A percentile compares a stretch with the other conserved stretches of the same genome.
Evolutionary conservation across 2,329 filamentous ascomycete species (phyloP).

Genomic region (Neonectria faginata): DNA sequence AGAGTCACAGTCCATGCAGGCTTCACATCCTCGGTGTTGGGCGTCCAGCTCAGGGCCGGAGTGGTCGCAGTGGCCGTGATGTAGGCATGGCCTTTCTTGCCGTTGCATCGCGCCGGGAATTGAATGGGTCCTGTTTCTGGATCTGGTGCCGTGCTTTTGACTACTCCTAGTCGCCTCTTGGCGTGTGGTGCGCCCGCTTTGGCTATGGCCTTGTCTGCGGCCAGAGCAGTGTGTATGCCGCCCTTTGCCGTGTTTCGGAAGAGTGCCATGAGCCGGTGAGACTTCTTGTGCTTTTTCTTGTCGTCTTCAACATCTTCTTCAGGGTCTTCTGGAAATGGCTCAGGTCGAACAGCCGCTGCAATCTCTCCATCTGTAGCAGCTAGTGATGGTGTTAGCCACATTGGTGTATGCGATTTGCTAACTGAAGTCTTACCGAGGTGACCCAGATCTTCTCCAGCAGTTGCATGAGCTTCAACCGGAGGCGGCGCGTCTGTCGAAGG

Average conservation of each 20-base stretch:
- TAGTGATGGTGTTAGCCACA: conserved; percentile 43
- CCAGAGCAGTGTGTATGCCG: conserved; percentile 77
- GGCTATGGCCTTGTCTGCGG: conserved; percentile 78
- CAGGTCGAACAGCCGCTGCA: conserved; percentile 66
- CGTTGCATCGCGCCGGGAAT: conserved; percentile 79
- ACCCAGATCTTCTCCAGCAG: background rate
- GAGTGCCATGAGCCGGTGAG: conserved; percentile 65
- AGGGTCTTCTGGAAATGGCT: conserved; percentile 51
- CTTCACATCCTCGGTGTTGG: conserved; percentile 65
- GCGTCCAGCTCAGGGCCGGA: conserved; percentile 74
- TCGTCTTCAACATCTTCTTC: conserved; percentile 56
- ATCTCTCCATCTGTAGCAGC: conserved; percentile 73
- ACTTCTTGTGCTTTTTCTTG: conserved; percentile 59
- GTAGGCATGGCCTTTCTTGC: conserved; percentile 78
- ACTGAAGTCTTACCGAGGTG: conserved; percentile 13
- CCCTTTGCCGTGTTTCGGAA: conserved; percentile 79
- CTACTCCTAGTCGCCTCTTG: conserved; percentile 77
- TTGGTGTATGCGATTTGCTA: background rate
- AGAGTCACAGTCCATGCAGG: conserved; percentile 78
- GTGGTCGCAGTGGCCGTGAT: conserved; percentile 75
- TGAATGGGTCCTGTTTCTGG: conserved; percentile 75
- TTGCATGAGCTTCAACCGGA: conserved; percentile 20
- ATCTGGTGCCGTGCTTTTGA: conserved; percentile 58
- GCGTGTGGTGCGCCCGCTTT: conserved; percentile 68
- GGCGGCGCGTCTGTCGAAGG: conserved; percentile 53